These are phyloP conservation scores for Leptoxyphium fumago DNA, from an alignment of 2,329 filamentous ascomycete species.

Conservation along the genomic window DNA sequence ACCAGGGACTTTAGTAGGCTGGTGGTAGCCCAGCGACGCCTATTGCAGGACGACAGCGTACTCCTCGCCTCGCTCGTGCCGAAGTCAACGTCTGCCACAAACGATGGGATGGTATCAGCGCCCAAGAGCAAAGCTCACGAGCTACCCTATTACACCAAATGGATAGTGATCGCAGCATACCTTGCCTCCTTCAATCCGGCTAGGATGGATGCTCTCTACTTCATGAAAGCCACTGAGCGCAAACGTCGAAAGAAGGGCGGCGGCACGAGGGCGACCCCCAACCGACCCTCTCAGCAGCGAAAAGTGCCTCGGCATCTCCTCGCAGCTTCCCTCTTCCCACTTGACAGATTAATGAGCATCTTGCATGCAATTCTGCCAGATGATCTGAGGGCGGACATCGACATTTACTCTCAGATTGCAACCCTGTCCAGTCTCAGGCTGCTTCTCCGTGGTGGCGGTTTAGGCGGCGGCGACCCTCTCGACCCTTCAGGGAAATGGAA, in stretches of 20 bases:
- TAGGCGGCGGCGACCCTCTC: conserved; percentile 44
- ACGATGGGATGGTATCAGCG: conserved; percentile 6
- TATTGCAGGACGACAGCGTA: conserved; percentile 60
- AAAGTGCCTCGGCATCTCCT: conserved; percentile 66
- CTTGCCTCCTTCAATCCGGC: conserved; percentile 67
- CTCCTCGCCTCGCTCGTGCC: conserved; percentile 49
- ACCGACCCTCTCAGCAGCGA: conserved; percentile 33
- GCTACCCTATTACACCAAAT: conserved; percentile 57
- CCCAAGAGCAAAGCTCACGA: conserved; percentile 21
- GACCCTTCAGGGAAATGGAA: conserved; percentile 62
- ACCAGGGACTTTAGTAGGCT: conserved; percentile 75
- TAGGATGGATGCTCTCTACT: conserved; percentile 57
- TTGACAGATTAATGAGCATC: conserved; percentile 67
- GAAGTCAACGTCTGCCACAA: not conserved
- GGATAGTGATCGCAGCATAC: conserved; percentile 63
- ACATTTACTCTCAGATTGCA: conserved; percentile 43
- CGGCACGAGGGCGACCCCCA: conserved; percentile 21
- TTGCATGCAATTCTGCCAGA: conserved; percentile 49
- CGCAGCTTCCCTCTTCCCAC: conserved; percentile 59
- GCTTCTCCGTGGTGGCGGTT: conserved; percentile 47
- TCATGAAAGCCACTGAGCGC: conserved; percentile 52
- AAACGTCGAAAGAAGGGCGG: conserved; percentile 35
- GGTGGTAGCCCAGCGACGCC: conserved; percentile 51
- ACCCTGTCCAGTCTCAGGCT: conserved; percentile 58
- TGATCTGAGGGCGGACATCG: conserved; percentile 27